Conservation (phyloP, 805 yeast species). For the Ascoidea tarda region DNA sequence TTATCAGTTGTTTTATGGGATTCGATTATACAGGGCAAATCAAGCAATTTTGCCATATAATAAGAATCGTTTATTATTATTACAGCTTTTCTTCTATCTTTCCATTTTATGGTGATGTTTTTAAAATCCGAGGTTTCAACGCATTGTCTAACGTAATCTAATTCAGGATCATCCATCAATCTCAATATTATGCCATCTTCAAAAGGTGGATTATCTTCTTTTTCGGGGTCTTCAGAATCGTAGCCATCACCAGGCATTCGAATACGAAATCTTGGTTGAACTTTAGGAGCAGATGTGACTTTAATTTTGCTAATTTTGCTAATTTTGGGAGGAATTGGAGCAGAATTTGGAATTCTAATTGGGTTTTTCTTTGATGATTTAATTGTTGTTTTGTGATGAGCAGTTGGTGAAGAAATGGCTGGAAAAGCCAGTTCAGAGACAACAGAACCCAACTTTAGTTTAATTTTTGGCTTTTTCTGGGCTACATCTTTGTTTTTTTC, state of each 20-base stretch:
- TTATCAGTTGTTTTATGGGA: conserved; percentile 79
- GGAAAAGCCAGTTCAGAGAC: no score
- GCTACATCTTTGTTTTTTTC: background rate
- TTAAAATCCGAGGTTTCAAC: conserved; percentile 64
- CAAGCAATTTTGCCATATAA: conserved; percentile 55
- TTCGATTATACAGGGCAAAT: conserved; percentile 80
- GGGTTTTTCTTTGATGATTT: no score
- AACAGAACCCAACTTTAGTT: no score
- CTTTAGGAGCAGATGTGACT: background rate
- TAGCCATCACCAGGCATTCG: conserved; percentile 90
- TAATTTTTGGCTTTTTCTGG: background rate
- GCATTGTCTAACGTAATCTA: conserved; percentile 60
- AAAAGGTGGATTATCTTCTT: conserved; percentile 85
- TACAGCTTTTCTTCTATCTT: conserved; percentile 67
- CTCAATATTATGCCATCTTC: conserved; percentile 80
- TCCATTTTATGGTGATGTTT: conserved; percentile 67
- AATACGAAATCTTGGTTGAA: conserved; percentile 2
- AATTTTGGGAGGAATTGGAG: no score
- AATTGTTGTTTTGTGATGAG: no score
- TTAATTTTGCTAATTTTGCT: no score
- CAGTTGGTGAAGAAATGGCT: no score
- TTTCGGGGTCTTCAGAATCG: conserved; percentile 91
- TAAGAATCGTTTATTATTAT: conserved; percentile 30
- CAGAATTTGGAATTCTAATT: no score
- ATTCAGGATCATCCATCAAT: conserved; percentile 39